A percentile compares a stretch with the other conserved stretches of the same genome.
These are phyloP conservation scores for Clitopilus passeckerianus DNA, from an alignment of 768 basidiomycete species.

Conservation along the genomic window DNA sequence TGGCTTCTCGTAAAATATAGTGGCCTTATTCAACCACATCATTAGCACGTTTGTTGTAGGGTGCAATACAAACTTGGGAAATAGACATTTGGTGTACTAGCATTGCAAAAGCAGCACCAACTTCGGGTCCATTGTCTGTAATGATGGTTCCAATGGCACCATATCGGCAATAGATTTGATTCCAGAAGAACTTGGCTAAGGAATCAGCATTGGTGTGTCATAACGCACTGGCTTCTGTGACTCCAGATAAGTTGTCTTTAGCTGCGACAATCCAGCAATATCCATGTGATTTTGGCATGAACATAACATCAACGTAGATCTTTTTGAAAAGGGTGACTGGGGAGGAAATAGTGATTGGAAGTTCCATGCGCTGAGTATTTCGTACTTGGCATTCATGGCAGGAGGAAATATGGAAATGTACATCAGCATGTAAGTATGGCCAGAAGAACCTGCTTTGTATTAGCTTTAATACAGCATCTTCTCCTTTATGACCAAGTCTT, in stretches of 20 bases:
- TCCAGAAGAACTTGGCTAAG: constrained; percentile 25
- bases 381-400: constrained; percentile 25
- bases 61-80: constrained; percentile 26
- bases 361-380: constrained; percentile 14
- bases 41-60: constrained; percentile 31
- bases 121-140: constrained; percentile 30
- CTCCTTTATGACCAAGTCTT: constrained; percentile 19
- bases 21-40: constrained; percentile 24
- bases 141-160: constrained; percentile 30
- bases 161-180: constrained; percentile 22
- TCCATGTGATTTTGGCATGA: constrained; percentile 26
- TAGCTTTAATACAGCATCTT: constrained; percentile 13
- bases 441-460: constrained; percentile 26
- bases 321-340: constrained; percentile 26
- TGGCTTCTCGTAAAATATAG: constrained; percentile 12
- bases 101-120: constrained; percentile 17
- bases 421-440: constrained; percentile 17
- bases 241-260: constrained; percentile 24
- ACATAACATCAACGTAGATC: constrained; percentile 35
- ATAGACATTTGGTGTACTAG: constrained; percentile 17
- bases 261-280: constrained; percentile 31
- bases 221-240: constrained; percentile 24
- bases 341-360: constrained; percentile 16
- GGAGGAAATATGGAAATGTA: constrained; percentile 18
- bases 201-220: constrained; percentile 19